Evolutionary conservation across 768 basidiomycete genomes (phyloP), one percentile per base, ranked within the genome.

Genomic region (Mycena olivaceomarginata): DNA sequence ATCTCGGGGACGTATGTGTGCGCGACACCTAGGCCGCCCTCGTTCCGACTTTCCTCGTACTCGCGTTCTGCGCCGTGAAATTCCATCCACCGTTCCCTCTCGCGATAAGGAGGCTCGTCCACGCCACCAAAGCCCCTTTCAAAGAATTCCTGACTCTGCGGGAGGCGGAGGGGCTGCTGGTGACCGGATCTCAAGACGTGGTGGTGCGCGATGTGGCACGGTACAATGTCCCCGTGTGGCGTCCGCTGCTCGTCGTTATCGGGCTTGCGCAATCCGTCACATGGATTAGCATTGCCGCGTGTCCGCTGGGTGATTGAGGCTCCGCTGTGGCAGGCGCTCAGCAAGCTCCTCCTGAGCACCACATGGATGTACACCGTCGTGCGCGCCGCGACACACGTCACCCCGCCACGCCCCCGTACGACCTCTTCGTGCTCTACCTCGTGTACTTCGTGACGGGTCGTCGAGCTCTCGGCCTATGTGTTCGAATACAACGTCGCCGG

Each of bases 341-440:
- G 85, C 10, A 84, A 89, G 0, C 83, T 94, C 56, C 81, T 94
- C 37, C 80, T 91, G 20, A 90, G 91, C 0, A 77, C 84, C 0
- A 86, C 91, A 2, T 96, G 96, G 96, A 82, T 94, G 41, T 96
- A 95, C 80, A 92, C 93, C 0, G 51, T 91, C n/a, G 78, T 89
- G n/a, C 91, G 92, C 69, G 91, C 93, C 0, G 85, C 92, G 10
- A 81, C 88, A 22, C 86, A 85, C 56, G 91, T 92, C 0, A 85
- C 86, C n/a, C n/a, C 13, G 84, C 90, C 0, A 96, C 94, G 0
- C 88, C 90, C 0, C 93, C 93, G 13, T 89, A 85, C 77, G 94
- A 94, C 80, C 84, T 96, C 16, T 91, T 96, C 83, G 80, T 84
- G 2, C 83, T 96, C 1, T 95, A 93, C 80, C 25, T 88, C 13